These are phyloP conservation scores for Wickerhamomyces subpelliculosus DNA, from an alignment of 805 yeast genomes.

Conservation along the genomic window DNA sequence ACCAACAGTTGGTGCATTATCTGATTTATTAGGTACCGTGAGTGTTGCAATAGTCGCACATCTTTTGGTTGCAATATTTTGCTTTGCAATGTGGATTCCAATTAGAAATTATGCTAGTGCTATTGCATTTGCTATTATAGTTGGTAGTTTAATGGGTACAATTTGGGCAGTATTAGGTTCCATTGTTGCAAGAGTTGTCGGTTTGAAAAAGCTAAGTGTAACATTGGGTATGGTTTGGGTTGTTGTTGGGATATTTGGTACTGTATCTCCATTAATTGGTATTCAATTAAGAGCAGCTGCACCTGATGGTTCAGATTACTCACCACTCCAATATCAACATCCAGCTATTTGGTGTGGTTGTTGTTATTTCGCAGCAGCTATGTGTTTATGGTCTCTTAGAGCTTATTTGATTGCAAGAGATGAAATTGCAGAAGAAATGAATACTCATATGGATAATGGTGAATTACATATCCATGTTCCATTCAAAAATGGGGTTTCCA, in stretches of 20 bases:
- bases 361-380: conserved; percentile 41
- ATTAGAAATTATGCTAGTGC: conserved; percentile 51
- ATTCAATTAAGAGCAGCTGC: conserved; percentile 34
- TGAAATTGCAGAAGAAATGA: conserved; percentile 19
- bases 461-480: conserved; percentile 6
- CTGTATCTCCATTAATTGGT: conserved; percentile 59
- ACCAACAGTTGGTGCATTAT: conserved; percentile 44
- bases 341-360: conserved; percentile 56
- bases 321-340: conserved; percentile 41
- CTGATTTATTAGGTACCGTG: conserved; percentile 47
- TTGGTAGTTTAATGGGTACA: conserved; percentile 56
- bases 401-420: conserved; percentile 53
- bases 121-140: conserved; percentile 41
- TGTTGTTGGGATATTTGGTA: conserved; percentile 40
- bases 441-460: conserved; percentile 21
- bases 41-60: conserved; percentile 36
- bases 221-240: conserved; percentile 48
- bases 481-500: neutral
- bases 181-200: conserved; percentile 44
- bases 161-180: conserved; percentile 52
- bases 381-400: conserved; percentile 37
- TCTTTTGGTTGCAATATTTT: conserved; percentile 31
- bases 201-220: conserved; percentile 44
- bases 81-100: conserved; percentile 51
- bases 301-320: conserved; percentile 23